These are phyloP conservation scores for Corchorus olitorius DNA, from an alignment of 345 rosid genomes.

Conservation along the genomic window DNA sequence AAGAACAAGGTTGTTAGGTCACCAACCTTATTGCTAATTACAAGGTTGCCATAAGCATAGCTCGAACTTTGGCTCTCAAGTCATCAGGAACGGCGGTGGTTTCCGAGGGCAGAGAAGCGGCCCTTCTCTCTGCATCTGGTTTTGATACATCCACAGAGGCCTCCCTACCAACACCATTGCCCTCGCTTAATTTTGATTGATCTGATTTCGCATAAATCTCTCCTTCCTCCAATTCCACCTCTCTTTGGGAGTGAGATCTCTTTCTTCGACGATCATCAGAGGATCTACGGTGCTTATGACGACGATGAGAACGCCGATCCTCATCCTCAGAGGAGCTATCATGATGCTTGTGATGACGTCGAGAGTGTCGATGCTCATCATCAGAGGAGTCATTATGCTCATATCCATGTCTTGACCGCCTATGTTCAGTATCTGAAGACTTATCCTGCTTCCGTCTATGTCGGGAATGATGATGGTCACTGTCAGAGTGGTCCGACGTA, in stretches of 20 bases:
- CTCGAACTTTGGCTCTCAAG: constrained; percentile 91
- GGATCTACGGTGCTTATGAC: constrained; percentile 33
- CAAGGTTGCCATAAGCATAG: constrained; percentile 86
- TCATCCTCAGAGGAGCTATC: constrained; percentile 47
- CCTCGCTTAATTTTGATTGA: constrained; percentile 51
- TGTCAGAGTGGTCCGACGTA: constrained; percentile 23
- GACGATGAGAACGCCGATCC: constrained; percentile 26
- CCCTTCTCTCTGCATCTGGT: constrained; percentile 26
- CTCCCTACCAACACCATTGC: constrained; percentile 39
- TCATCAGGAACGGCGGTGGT: constrained; percentile 62
- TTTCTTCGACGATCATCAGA: constrained; percentile 35
- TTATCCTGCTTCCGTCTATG: constrained; percentile 26
- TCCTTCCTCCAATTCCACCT: constrained; percentile 63
- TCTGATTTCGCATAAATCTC: constrained; percentile 55
- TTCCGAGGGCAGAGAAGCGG: constrained; percentile 39
- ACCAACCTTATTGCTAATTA: constrained; percentile 22
- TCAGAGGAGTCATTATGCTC: constrained; percentile 35
- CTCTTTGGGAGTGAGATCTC: constrained; percentile 34
- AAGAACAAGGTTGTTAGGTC: neutral
- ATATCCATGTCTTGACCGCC: constrained; percentile 20
- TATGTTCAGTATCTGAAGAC: constrained; percentile 33
- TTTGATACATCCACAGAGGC: constrained; percentile 39
- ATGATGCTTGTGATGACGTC: constrained; percentile 34
- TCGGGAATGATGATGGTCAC: constrained; percentile 36
- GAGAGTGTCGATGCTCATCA: constrained; percentile 37